Conservation (phyloP, 306 rosid genomes). For the Parietaria judaica region DNA sequence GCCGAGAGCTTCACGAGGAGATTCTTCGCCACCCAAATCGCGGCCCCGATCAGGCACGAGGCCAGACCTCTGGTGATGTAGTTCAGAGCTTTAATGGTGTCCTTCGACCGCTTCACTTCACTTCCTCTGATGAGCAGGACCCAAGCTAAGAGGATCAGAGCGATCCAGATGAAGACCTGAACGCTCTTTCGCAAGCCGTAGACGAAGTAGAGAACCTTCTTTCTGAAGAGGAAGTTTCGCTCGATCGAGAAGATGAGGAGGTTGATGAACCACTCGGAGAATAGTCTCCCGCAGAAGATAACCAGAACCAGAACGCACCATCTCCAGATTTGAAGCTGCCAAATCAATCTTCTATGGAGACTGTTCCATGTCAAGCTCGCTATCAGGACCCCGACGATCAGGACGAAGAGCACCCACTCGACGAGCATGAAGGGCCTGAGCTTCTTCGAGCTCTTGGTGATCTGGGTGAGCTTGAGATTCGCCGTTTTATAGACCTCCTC, state of each 20-base stretch:
- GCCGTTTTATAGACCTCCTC: conserved; percentile 65
- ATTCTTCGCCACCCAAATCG: conserved; percentile 55
- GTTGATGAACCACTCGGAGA: conserved; percentile 61
- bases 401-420: conserved; percentile 46
- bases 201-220: conserved; percentile 78
- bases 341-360: conserved; percentile 25
- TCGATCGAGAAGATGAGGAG: conserved; percentile 57
- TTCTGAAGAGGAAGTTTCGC: conserved; percentile 56
- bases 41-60: conserved; percentile 53
- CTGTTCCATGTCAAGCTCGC: conserved; percentile 29
- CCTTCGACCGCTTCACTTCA: conserved; percentile 36
- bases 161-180: conserved; percentile 58
- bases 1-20: conserved; percentile 58
- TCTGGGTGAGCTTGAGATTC: conserved; percentile 34
- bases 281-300: conserved; percentile 54
- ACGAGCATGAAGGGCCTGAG: conserved; percentile 19
- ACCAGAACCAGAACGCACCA: conserved; percentile 62
- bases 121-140: conserved; percentile 32
- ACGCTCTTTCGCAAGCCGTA: conserved; percentile 68
- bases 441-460: conserved; percentile 19
- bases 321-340: conserved; percentile 63
- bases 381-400: conserved; percentile 35
- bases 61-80: conserved; percentile 55
- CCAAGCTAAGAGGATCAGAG: conserved; percentile 70
- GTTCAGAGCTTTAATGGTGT: conserved; percentile 29